Evolutionary conservation across 345 rosid species (phyloP).

Genomic region (Clarkia xantiana): DNA sequence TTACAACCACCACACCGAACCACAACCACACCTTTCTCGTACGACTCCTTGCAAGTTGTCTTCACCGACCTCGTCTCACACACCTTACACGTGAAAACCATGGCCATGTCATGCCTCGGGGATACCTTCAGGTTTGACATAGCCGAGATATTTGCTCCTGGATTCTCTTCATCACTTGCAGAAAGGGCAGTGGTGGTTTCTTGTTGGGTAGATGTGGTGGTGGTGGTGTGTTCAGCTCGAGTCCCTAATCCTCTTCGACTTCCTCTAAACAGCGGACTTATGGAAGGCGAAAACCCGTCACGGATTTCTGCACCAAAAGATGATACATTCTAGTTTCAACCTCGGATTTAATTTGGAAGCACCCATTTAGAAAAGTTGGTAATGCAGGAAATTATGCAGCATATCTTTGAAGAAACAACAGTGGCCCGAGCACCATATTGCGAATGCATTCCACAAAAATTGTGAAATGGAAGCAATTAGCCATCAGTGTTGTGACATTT

Average conservation of each 20-base stretch:
- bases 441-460: too few species aligned
- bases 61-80: conserved; percentile 78
- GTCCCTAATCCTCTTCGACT: conserved; percentile 28
- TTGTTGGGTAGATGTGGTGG: conserved; percentile 10
- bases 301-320: too few species aligned
- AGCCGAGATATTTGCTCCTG: conserved; percentile 20
- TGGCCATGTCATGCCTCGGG: conserved; percentile 70
- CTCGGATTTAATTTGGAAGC: too few species aligned
- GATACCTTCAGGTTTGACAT: conserved; percentile 45
- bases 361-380: too few species aligned
- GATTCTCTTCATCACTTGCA: conserved; percentile 10
- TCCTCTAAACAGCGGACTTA: conserved; percentile 28
- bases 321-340: too few species aligned
- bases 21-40: conserved; percentile 82
- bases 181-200: conserved; percentile 10
- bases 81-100: conserved; percentile 80
- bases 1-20: conserved; percentile 71
- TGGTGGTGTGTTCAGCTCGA: conserved; percentile 13
- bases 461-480: too few species aligned
- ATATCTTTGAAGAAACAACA: too few species aligned
- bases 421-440: too few species aligned
- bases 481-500: too few species aligned
- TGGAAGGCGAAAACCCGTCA: neutral
- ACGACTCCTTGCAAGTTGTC: conserved; percentile 56
- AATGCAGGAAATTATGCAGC: too few species aligned